phyloP scores from a whole-genome alignment of 2,329 filamentous ascomycete genomes.

The Xylaria sp. region DNA sequence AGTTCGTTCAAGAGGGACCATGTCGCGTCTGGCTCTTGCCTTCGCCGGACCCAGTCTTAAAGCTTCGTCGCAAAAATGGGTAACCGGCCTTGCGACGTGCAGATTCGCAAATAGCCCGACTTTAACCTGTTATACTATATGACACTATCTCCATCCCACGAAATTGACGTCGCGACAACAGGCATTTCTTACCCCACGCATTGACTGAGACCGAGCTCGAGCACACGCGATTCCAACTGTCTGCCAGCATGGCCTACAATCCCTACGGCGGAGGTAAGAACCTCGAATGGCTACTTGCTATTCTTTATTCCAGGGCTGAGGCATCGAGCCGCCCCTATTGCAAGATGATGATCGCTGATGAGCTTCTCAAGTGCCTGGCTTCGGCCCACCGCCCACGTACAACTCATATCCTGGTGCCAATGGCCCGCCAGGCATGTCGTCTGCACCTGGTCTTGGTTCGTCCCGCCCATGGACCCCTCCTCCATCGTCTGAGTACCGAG shows the following conservation, averaged over 20 bases:
- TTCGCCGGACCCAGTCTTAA: conserved; percentile 21
- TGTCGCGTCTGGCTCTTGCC: conserved; percentile 7
- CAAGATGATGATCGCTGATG: conserved; percentile 36
- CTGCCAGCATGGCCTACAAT: conserved; percentile 65
- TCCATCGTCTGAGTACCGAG: conserved; percentile 25
- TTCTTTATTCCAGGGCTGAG: not conserved
- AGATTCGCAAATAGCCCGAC: conserved; percentile 9
- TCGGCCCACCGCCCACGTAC: conserved; percentile 80
- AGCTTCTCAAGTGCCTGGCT: conserved; percentile 62
- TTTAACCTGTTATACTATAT: not conserved
- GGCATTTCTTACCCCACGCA: not conserved
- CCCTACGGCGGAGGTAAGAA: conserved; percentile 60
- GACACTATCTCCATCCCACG: not conserved
- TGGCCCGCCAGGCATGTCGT: conserved; percentile 74
- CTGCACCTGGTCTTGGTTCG: conserved; percentile 85
- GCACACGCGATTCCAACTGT: conserved; percentile 8
- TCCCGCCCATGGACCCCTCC: conserved; percentile 7
- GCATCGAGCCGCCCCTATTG: not conserved
- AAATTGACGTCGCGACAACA: not conserved
- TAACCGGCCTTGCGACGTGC: conserved; percentile 20
- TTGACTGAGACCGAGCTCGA: not conserved
- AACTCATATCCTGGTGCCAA: conserved; percentile 72
- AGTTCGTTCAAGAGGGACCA: not conserved
- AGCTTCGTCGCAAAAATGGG: conserved; percentile 37
- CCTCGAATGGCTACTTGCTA: not conserved